Base-by-base conservation (phyloP, 345 rosid species). In the Durio zibethinus region DNA sequence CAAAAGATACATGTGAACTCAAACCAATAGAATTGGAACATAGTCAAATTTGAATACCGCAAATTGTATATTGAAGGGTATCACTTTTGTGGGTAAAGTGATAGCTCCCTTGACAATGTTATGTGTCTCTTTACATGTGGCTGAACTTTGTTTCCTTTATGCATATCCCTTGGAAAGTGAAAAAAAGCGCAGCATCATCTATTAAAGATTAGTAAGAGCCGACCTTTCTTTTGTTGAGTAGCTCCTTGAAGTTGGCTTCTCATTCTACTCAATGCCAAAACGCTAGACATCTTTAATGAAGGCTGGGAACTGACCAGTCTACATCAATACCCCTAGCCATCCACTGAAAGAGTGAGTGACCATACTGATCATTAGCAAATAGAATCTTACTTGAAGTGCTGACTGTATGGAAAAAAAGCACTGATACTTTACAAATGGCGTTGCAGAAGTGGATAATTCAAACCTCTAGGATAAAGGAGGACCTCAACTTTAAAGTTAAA, bases 401-500 rank as follows among this genome's bases (percentile, higher is more conserved):
- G 63, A 33, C 68, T 70, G 67, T 59, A 33, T 50, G 84, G 74
- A 36, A 53, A 72, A n/a, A 53, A 73, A 67, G 9, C 43, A 23
- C 48, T 35, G 40, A 64, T 67, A 64, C 80, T 31, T 10, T 54
- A 57, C 78, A 68, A 77, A 79, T 81, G 83, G 78, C 63, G 33
- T 23, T 35, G 79, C 74, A 76, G 80, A 70, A 23, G 64, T 56
- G 75, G 78, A 83, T 77, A 72, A 54, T 48, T 50, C 2, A 72
- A 43, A 71, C 35, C 72, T 61, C n/a, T 16, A 33, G 38, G 40
- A 50, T 77, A 35, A 45, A 11, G 12, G 25, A 45, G 83, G 73
- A 66, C 74, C 84, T 45, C 11, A 29, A 48, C 23, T 47, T 79
- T 75, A 73, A 78, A 80, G 79, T 50, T 77, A 67, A 76, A 85